Base-by-base conservation (phyloP, 805 yeast genomes). In the Diddensiella santjacobensis region DNA sequence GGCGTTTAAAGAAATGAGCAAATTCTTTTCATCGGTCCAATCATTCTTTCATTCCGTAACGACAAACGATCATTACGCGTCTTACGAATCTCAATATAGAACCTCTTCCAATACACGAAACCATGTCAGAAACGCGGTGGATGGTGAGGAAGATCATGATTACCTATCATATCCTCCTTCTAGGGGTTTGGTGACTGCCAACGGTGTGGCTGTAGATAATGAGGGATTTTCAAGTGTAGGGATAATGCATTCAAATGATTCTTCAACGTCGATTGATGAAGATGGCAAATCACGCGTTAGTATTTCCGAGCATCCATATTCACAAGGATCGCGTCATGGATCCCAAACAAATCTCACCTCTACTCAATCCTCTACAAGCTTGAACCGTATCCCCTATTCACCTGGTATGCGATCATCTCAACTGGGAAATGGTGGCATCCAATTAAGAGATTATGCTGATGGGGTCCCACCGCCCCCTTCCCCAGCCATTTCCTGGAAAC, bases 401-500 rank as follows among this genome's bases (percentile, higher is more conserved):
- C 71, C 64, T 26, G 70, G 68, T 22, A 52, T 61, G 52, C 63
- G 69, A 40, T 57, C 67, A 33, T 55, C 51, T 42, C 71, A 60
- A 58, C 50, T 65, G 13, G 62, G 62, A 23, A 62, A 64, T 49
- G 50, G 54, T 43, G 64, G 63, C 22, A 59, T 67, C 48, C 73
- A 71, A 58, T 64, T 66, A 44, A 66, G 47, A 53, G 72, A 52
- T 54, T 66, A 65, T 55, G 49, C 60, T 59, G 84, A 80, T 39
- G 95, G 95, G 42, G 83, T 85, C 22, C 69, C 73, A 11, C 67
- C 71, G 13, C 71, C 75, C n/a, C 71, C 71, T 5, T 81, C 91
- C 46, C 87, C 90, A 53, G 72, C 78, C 1, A 72, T 83, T 31
- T 77, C 96, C 10, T 91, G 98, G 98, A 77, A 85, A 53, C 90